Evolutionary conservation across 805 yeast genomes (phyloP), one percentile per base, ranked within the genome.

Genomic region (Candida boidinii): DNA sequence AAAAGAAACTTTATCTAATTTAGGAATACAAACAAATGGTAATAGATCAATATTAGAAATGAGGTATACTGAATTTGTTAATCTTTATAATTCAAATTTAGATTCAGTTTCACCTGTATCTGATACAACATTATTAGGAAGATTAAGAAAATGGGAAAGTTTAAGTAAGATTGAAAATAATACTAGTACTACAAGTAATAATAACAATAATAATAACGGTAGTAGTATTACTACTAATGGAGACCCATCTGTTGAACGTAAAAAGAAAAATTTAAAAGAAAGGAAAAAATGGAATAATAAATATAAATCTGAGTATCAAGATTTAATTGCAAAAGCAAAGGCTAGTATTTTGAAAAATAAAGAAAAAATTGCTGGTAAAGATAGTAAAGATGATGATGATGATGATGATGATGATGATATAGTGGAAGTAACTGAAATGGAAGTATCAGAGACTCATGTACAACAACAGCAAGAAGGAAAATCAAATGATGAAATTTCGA

Each of bases 1-100:
- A 10, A 76, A 76, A 42, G 75, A 72, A 29, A 76, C 76, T 48
- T 58, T 88, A 12, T 32, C 62, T 2, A 63, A 68, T 7, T 50
- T 73, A 16, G 72, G 73, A 11, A 53, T 88, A 6, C 70, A 87
- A 0, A 63, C 74, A 0, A 53, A 51, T 8, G 97, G 96, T 0
- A 55, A 79, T 1, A 63, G 84, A 38, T 57, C 56, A 12, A 78
- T 73, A 41, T 47, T 87, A 44, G 88, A 83, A 39, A 56, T 69
- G 14, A 58, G 97, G 26, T 82, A 82, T 49, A 78, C 74, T 39
- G 90, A 87, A 42, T 88, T 76, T 60, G 74, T 80, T 35, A 73
- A 77, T 21, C 49, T 86, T 9, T 81, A 79, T 76, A 88, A 88
- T 49, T 78, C 95, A 10, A 86, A 86, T 47, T 67, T 77, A 27